Evolutionary conservation across 2,329 filamentous ascomycete genomes (phyloP), one percentile per base, ranked within the genome.

Genomic region (Cladorrhinum sp.): DNA sequence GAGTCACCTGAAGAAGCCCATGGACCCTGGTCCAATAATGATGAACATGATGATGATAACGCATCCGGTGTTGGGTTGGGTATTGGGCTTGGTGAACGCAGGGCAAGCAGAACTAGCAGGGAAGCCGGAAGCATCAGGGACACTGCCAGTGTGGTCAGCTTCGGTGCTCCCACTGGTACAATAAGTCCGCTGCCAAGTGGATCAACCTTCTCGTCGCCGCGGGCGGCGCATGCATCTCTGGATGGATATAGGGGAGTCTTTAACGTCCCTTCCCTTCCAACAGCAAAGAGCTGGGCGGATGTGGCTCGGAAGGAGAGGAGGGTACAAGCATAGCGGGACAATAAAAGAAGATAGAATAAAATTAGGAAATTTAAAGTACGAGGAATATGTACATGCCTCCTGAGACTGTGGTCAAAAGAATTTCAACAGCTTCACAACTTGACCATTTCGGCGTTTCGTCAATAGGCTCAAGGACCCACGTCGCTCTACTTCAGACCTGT

Each of bases 201-300:
- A 4, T 75, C 74, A 2, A 65, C 62, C 7, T 61, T 74, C 60
- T 75, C 74, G 2, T 75, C 73, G 4, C 74, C 74, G 1, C 67
- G 65, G 13, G 60, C 62, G 4, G 54, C 59, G 22, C 66, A 65
- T 57, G 67, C 64, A 1, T 62, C 63, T 3, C n/a, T 61, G 1
- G 65, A 67, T 7, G 56, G 64, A 0, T 60, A 52, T 3, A 58
- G 32, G 1, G 65, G 66, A 1, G 24, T 24, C 1, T 24, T 60
- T 10, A 59, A 54, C 25, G 65, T 73, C 5, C 75, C 75, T 10
- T 67, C 74, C 3, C 59, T 77, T 27, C 74, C 72, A 22, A 66
- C 73, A 10, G 65, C 68, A 48, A 73, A 72, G 68, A 78, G 75
- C 57, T 78, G 76, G 76, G 76, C 76, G 9, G 76, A 77, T 61